A percentile compares a stretch with the other conserved stretches of the same genome.
phyloP scores from a whole-genome alignment of 1,284 basidiomycete species.

The Cryptococcus hybrid region DNA sequence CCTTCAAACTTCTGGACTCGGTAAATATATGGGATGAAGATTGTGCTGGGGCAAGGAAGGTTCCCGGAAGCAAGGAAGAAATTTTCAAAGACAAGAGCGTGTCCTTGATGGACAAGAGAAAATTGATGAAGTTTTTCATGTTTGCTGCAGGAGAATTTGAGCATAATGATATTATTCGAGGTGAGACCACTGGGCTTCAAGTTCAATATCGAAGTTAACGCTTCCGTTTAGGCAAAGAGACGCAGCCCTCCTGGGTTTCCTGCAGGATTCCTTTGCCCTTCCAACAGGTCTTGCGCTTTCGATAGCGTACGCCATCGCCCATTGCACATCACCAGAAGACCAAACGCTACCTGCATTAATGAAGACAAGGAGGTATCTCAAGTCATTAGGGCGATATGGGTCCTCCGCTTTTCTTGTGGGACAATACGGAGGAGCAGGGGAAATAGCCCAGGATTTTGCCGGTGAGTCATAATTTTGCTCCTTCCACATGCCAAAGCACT shows the following conservation, averaged over 20 bases:
- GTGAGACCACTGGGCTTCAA: slow-evolving; percentile 18
- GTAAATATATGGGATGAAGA: slow-evolving; percentile 55
- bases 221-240: slow-evolving; percentile 53
- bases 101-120: slow-evolving; percentile 78
- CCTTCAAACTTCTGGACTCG: slow-evolving; percentile 81
- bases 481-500: background rate
- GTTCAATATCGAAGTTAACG: background rate
- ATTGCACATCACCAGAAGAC: slow-evolving; percentile 60
- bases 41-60: slow-evolving; percentile 55
- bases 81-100: slow-evolving; percentile 84
- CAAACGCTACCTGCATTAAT: slow-evolving; percentile 61
- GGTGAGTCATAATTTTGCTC: slow-evolving; percentile 33
- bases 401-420: slow-evolving; percentile 87
- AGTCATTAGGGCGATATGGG: slow-evolving; percentile 82
- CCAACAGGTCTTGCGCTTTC: slow-evolving; percentile 59
- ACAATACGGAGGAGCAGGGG: slow-evolving; percentile 90
- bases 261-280: slow-evolving; percentile 63
- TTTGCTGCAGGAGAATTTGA: slow-evolving; percentile 77
- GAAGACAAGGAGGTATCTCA: slow-evolving; percentile 70
- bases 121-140: slow-evolving; percentile 87
- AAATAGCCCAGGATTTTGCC: slow-evolving; percentile 88
- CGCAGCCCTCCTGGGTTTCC: slow-evolving; percentile 62
- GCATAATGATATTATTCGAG: slow-evolving; percentile 45
- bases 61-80: slow-evolving; percentile 89
- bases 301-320: slow-evolving; percentile 70